Percentiles rank a stretch among this genome's conserved stretches.
Evolutionary conservation across 1,284 basidiomycete species (phyloP).

Genomic region (Boletus sp.): DNA sequence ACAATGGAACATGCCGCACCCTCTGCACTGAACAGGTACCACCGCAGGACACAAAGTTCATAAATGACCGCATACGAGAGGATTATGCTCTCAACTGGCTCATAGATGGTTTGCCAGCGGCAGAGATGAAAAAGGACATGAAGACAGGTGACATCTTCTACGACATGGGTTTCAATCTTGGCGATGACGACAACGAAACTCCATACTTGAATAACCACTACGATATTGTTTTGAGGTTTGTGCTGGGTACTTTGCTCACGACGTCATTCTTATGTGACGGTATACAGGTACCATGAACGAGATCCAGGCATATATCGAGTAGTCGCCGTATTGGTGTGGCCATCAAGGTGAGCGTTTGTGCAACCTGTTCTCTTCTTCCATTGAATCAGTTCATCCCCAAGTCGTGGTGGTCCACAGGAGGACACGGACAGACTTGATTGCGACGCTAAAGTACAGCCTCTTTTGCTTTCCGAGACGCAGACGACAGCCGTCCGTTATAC

Average conservation of each 20-base stretch:
- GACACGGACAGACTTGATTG: constrained; percentile 42
- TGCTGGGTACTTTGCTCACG: background rate
- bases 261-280: constrained; percentile 13
- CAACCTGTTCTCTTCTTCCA: background rate
- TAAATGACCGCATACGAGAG: constrained; percentile 89
- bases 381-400: constrained; percentile 27
- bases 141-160: constrained; percentile 83
- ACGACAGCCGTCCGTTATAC: constrained; percentile 82
- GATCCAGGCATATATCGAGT: constrained; percentile 71
- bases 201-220: constrained; percentile 93
- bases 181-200: constrained; percentile 57
- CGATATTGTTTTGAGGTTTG: constrained; percentile 75
- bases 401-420: constrained; percentile 60
- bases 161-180: constrained; percentile 85
- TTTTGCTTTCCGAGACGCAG: constrained; percentile 63
- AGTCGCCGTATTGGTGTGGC: constrained; percentile 92
- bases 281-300: constrained; percentile 76
- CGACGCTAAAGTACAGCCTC: constrained; percentile 38
- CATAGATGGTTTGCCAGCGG: constrained; percentile 91
- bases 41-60: constrained; percentile 77
- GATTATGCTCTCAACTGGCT: constrained; percentile 97
- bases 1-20: constrained; percentile 72
- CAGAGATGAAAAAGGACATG: constrained; percentile 84
- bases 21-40: constrained; percentile 71
- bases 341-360: constrained; percentile 57